phyloP scores from a whole-genome alignment of 2,329 filamentous ascomycete genomes.

The Fusarium chlamydosporum region DNA sequence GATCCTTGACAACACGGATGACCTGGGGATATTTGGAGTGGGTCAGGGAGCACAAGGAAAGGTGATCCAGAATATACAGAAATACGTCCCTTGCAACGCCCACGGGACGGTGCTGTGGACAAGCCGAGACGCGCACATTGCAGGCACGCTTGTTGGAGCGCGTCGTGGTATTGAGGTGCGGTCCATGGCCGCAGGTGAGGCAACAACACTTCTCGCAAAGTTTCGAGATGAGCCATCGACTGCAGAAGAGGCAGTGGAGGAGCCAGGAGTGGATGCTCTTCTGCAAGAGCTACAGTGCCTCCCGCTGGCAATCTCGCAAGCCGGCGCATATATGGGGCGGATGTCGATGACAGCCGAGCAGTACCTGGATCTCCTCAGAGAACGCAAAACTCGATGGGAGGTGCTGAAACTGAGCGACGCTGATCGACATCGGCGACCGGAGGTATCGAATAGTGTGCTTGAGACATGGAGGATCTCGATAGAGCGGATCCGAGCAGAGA shows the following conservation, averaged over 20 bases:
- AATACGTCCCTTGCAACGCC: neutral
- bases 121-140: constrained; percentile 1
- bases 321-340: constrained; percentile 1
- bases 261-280: neutral
- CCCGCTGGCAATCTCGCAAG: constrained; percentile 5
- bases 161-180: neutral
- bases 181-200: constrained; percentile 1
- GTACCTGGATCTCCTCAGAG: neutral
- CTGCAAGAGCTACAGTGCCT: constrained; percentile 5
- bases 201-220: neutral
- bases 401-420: neutral
- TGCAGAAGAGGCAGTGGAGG: neutral
- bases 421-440: neutral
- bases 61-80: neutral
- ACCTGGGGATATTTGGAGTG: no score
- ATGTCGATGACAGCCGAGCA: neutral
- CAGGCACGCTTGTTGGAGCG: neutral
- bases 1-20: no score
- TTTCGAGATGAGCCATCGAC: neutral
- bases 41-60: no score
- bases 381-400: neutral
- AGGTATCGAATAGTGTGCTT: constrained; percentile 8
- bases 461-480: constrained; percentile 9
- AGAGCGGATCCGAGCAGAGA: neutral
- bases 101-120: constrained; percentile 12